Conservation (phyloP, 2,329 filamentous ascomycete genomes). For the Aspergillus fumigatus region DNA sequence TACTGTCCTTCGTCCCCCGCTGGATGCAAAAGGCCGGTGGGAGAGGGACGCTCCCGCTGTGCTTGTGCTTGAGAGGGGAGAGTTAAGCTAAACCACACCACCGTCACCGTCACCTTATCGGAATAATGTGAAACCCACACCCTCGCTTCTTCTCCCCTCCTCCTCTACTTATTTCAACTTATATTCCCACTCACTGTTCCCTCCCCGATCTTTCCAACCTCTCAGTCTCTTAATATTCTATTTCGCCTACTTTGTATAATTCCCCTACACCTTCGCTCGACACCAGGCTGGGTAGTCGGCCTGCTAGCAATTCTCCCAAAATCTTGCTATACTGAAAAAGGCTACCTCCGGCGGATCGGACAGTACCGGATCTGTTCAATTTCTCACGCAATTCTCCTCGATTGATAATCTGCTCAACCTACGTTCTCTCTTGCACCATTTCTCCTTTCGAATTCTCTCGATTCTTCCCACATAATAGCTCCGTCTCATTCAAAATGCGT, state of each 20-base stretch:
- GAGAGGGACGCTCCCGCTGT: slow-evolving; percentile 6
- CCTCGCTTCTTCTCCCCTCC: slow-evolving; percentile 10
- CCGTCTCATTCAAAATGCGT: slow-evolving; percentile 34
- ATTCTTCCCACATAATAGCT: slow-evolving; percentile 4
- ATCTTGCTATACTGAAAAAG: slow-evolving; percentile 4
- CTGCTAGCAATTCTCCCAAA: neutral
- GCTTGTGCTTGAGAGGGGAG: neutral
- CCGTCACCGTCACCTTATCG: no score
- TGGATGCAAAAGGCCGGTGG: neutral
- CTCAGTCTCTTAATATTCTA: slow-evolving; percentile 4
- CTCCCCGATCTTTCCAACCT: slow-evolving; percentile 9
- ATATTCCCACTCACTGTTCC: slow-evolving; percentile 4
- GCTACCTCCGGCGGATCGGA: slow-evolving; percentile 24
- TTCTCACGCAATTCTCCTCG: slow-evolving; percentile 12
- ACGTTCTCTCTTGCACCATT: neutral
- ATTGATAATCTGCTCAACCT: slow-evolving; percentile 8
- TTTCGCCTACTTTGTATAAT: neutral
- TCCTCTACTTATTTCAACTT: slow-evolving; percentile 11
- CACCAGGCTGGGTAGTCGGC: neutral
- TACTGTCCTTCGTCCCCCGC: neutral
- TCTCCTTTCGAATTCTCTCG: slow-evolving; percentile 7
- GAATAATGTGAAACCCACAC: neutral
- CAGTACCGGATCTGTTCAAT: slow-evolving; percentile 24
- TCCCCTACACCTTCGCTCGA: neutral
- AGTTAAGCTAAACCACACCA: no score